These are phyloP conservation scores for Tuber magnatum DNA, from an alignment of 495 filamentous ascomycete genomes.

Conservation along the genomic window DNA sequence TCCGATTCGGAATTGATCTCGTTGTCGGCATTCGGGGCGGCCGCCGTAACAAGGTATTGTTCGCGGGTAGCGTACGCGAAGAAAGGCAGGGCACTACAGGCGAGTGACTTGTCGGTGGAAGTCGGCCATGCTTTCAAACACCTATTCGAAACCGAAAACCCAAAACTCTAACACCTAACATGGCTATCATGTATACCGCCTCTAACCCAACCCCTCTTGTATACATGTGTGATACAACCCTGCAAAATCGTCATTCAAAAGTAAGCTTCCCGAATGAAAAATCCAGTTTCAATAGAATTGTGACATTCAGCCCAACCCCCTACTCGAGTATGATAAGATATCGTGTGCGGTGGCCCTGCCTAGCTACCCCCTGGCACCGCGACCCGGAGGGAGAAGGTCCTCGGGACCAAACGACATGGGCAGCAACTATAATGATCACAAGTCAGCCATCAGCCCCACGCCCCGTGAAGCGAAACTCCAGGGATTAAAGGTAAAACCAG, in stretches of 20 bases:
- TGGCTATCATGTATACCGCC: background rate
- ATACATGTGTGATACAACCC: background rate
- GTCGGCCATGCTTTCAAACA: conserved; percentile 75
- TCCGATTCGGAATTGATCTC: conserved; percentile 59
- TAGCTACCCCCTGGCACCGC: conserved; percentile 17
- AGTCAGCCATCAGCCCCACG: conserved; percentile 2
- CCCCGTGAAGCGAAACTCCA: no score
- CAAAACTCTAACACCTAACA: conserved; percentile 18
- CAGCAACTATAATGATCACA: conserved; percentile 49
- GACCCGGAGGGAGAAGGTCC: conserved; percentile 44
- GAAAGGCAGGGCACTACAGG: conserved; percentile 83
- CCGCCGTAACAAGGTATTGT: conserved; percentile 74
- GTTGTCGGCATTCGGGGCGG: conserved; percentile 78
- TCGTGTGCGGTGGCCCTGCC: background rate
- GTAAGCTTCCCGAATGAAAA: background rate
- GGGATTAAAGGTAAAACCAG: no score
- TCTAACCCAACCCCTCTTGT: background rate
- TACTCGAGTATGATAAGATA: background rate
- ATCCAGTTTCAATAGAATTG: background rate
- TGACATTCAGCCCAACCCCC: background rate
- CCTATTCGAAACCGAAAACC: conserved; percentile 52
- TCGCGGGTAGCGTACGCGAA: conserved; percentile 81
- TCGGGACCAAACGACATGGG: conserved; percentile 68
- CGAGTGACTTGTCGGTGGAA: conserved; percentile 87
- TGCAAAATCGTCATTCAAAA: background rate